Evolutionary conservation across 768 basidiomycete genomes (phyloP).

Genomic region (Leccinum longicurvipes): DNA sequence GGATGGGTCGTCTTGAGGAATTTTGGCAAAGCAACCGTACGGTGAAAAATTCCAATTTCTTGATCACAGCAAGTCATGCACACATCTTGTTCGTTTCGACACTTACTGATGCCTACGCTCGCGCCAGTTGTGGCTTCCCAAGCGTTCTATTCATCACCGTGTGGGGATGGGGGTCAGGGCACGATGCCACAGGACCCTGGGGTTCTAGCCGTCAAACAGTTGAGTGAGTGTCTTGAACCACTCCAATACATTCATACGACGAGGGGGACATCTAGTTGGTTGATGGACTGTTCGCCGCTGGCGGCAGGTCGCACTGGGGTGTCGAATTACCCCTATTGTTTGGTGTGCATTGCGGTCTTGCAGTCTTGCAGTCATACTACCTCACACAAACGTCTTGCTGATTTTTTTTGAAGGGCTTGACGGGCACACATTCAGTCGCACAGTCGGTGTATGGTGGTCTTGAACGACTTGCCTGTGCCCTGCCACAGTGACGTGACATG

Average conservation of each 20-base stretch:
- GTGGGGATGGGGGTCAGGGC: constrained; percentile 1
- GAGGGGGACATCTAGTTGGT: constrained; percentile 19
- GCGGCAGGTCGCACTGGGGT: not conserved
- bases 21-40: constrained; percentile 13
- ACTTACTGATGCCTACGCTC: constrained; percentile 22
- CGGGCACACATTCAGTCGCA: constrained; percentile 30
- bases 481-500: constrained; percentile 25
- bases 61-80: constrained; percentile 21
- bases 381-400: constrained; percentile 28
- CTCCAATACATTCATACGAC: constrained; percentile 23
- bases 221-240: constrained; percentile 33
- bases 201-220: constrained; percentile 15
- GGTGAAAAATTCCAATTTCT: constrained; percentile 28
- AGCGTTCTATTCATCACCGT: constrained; percentile 12
- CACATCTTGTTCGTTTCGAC: constrained; percentile 18
- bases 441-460: constrained; percentile 24
- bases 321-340: constrained; percentile 6
- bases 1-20: constrained; percentile 3
- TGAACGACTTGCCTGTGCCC: constrained; percentile 30
- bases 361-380: constrained; percentile 20
- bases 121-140: constrained; percentile 14
- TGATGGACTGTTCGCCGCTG: constrained; percentile 1
- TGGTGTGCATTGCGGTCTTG: constrained; percentile 11
- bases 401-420: constrained; percentile 21
- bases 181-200: not conserved